Conservation (phyloP, 139 green algal genomes). For the Tetradesmus lagerheimii region DNA sequence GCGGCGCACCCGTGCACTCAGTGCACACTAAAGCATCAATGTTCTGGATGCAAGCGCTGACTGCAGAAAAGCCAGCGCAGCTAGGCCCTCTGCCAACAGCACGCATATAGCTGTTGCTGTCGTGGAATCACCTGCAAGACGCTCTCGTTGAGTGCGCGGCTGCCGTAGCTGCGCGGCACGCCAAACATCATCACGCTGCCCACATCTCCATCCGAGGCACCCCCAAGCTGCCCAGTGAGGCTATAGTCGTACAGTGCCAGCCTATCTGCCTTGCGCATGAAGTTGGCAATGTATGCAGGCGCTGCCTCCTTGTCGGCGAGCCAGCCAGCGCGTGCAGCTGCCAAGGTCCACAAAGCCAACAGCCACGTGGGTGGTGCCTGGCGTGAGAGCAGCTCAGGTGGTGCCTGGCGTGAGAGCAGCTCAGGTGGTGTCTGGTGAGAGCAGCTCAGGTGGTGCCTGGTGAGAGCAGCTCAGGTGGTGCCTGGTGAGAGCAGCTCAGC, state of each 20-base stretch:
- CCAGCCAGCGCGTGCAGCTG: slow-evolving; percentile 18
- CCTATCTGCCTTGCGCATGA: slow-evolving; percentile 47
- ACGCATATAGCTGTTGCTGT: no score
- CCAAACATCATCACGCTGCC: slow-evolving; percentile 62
- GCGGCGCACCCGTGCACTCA: no score
- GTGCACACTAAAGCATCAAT: no score
- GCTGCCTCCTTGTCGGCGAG: neutral
- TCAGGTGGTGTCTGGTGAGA: no score
- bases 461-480: no score
- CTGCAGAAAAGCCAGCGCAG: no score
- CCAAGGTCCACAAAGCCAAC: slow-evolving; percentile 64
- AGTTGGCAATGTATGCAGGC: slow-evolving; percentile 16
- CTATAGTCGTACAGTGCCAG: slow-evolving; percentile 47
- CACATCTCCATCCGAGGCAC: neutral
- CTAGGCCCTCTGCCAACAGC: no score
- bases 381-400: no score
- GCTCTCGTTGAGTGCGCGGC: slow-evolving; percentile 44
- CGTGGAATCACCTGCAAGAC: slow-evolving; percentile 50
- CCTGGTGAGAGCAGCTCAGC: slow-evolving; percentile 36
- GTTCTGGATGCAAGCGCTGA: no score
- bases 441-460: no score
- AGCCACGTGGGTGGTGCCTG: slow-evolving; percentile 58
- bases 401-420: no score
- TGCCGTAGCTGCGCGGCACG: neutral
- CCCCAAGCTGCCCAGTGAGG: slow-evolving; percentile 51